phyloP scores from a whole-genome alignment of 2,329 filamentous ascomycete species.

The Xylaria multiplex region DNA sequence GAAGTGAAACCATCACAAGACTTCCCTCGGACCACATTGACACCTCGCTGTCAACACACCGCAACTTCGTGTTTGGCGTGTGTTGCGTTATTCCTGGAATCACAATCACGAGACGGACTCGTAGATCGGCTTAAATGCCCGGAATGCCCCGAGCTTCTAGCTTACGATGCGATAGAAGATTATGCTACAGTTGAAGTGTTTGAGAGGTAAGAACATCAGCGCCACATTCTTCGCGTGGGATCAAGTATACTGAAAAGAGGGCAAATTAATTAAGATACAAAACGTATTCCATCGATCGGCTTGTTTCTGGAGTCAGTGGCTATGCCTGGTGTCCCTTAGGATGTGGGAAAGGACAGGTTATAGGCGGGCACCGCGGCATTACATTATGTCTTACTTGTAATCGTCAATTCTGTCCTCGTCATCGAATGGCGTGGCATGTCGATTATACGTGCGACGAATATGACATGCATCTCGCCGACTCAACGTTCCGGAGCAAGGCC shows the following conservation, averaged over 20 bases:
- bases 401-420: conserved; percentile 56
- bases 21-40: conserved; percentile 24
- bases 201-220: conserved; percentile 48
- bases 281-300: conserved; percentile 22
- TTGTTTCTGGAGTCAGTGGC: conserved; percentile 54
- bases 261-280: conserved; percentile 27
- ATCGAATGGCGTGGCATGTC: conserved; percentile 56
- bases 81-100: conserved; percentile 28
- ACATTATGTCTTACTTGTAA: conserved; percentile 55
- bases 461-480: conserved; percentile 52
- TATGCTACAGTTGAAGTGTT: conserved; percentile 58
- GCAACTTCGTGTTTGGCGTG: conserved; percentile 33
- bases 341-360: conserved; percentile 62
- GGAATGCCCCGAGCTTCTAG: conserved; percentile 58
- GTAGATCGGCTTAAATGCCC: conserved; percentile 53
- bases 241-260: not conserved
- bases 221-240: not conserved
- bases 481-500: conserved; percentile 52
- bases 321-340: conserved; percentile 64
- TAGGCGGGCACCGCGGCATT: conserved; percentile 53
- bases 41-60: conserved; percentile 28
- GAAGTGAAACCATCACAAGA: conserved; percentile 23
- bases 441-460: conserved; percentile 56
- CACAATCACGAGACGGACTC: conserved; percentile 24
- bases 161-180: conserved; percentile 56